These are phyloP conservation scores for Trichoderma semiorbis DNA, from an alignment of 2,329 filamentous ascomycete genomes.

Conservation along the genomic window DNA sequence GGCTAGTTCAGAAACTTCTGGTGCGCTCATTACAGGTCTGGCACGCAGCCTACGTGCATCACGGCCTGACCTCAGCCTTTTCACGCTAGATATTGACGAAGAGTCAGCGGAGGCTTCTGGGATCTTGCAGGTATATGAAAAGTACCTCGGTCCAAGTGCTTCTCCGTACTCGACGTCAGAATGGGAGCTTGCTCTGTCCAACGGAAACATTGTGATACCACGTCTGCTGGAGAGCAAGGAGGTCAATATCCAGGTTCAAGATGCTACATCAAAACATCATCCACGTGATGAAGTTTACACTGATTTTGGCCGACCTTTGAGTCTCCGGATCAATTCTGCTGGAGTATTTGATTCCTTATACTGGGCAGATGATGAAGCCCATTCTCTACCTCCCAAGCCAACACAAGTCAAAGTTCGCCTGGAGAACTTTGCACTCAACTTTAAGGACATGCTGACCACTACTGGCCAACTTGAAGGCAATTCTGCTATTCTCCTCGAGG, in stretches of 20 bases:
- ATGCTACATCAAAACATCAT: conserved; percentile 9
- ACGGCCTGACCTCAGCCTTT: background rate
- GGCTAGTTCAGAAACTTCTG: background rate
- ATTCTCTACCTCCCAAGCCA: background rate
- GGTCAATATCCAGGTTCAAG: conserved; percentile 3
- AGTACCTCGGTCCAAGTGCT: conserved; percentile 1
- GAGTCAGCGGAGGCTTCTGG: background rate
- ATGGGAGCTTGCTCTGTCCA: conserved; percentile 15
- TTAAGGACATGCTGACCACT: conserved; percentile 8
- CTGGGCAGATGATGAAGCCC: conserved; percentile 5
- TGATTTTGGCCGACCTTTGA: background rate
- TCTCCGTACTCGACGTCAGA: conserved; percentile 12
- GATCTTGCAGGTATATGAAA: conserved; percentile 9
- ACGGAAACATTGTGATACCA: conserved; percentile 12
- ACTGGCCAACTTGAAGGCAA: conserved; percentile 4
- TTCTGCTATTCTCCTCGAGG: conserved; percentile 4
- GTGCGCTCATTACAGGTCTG: background rate
- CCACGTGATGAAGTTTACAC: conserved; percentile 2
- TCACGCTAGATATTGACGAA: background rate
- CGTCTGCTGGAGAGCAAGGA: conserved; percentile 6
- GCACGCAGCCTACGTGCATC: conserved; percentile 1
- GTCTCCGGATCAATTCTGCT: conserved; percentile 1
- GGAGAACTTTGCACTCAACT: conserved; percentile 11
- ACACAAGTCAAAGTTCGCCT: conserved; percentile 6
- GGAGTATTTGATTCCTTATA: conserved; percentile 13